Base-by-base conservation (phyloP, 2,329 filamentous ascomycete species). In the Aspergillus ochraceus region DNA sequence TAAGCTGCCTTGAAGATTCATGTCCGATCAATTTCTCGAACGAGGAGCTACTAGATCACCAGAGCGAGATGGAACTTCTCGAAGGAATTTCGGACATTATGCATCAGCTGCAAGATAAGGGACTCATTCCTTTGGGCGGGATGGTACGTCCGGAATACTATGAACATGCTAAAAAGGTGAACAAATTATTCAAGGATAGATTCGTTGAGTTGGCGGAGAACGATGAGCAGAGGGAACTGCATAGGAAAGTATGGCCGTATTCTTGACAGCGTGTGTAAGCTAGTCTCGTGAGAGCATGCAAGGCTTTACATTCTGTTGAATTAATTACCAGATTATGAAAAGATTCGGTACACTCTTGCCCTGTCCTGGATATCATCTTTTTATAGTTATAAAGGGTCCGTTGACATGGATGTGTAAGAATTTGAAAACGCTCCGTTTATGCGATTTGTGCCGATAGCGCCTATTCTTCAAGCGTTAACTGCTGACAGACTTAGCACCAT, bases 201-300 rank as follows among this genome's bases (percentile, higher is more conserved):
- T 67, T 66, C 29, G 54, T 66, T 11, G 26, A 59, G 29, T 49
- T 66, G 39, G 62, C 60, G 11, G 62, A 61, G 47, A 46, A 62
- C 26, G 49, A 57, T 12, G 9, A 55, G 3, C 56, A 63, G 50
- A 58, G 57, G 24, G 60, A 63, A 47, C 45, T 66, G 36, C 65
- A 66, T 52, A 55, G 45, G 30, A 66, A 60, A 19, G 57, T 66
- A 11, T 66, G 64, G 62, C 61, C 63, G 14, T 66, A 65, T 42
- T 1, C 19, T 32, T 52, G 50, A 52, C 2, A 2, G 26, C 26
- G 1, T 29, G 26, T 29, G 8, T 9, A 29, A 29, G 26, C 9
- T 29, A 29, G 26, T 29, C 8, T 29, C 26, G 6, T 29, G 26
- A 29, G 26, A 2, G 26, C 26, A 29, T 29, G 6, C 26, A 29